Evolutionary conservation across 2,329 filamentous ascomycete species (phyloP), one percentile per base, ranked within the genome.

Genomic region (Coniella lustricola): DNA sequence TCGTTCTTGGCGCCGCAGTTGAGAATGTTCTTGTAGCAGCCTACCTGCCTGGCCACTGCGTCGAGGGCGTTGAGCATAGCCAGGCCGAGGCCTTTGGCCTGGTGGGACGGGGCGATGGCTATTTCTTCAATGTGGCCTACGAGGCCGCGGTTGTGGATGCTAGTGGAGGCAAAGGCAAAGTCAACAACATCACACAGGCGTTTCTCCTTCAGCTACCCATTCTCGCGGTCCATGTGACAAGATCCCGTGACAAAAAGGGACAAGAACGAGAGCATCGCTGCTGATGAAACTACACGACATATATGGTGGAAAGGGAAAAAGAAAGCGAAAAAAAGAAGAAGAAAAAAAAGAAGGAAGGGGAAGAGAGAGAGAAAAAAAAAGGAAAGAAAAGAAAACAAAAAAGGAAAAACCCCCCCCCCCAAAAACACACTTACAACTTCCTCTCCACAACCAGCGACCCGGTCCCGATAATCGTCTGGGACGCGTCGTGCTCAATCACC

Each of bases 121-220:
- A 93, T 90, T 63, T 93, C 87, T 67, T 93, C 87, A 60, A 93
- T 85, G 60, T 93, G 87, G 1, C 87, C 87, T 4, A 88, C 85
- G 13, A 78, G 67, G 17, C 81, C 81, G 20, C 84, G 74, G 50
- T 81, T 74, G 59, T 85, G 82, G 54, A 87, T 85, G 57, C 76
- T 79, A 31, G 16, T n/a, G 22, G n/a, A 16, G 29, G 13, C 10
- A 16, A 1, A 21, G 4, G 1, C 18, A 20, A 32, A 3, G 25
- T 29, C 5, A 5, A 29, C 25, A 29, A 29, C 10, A 29, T 29
- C 25, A 29, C 25, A 29, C n/a, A n/a, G n/a, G n/a, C n/a, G n/a
- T n/a, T n/a, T n/a, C n/a, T n/a, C n/a, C n/a, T n/a, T n/a, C n/a
- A n/a, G n/a, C n/a, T n/a, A n/a, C n/a, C n/a, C n/a, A n/a, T n/a